Conservation (phyloP, 176 grass and related monocot species). For the Raddia guianensis region DNA sequence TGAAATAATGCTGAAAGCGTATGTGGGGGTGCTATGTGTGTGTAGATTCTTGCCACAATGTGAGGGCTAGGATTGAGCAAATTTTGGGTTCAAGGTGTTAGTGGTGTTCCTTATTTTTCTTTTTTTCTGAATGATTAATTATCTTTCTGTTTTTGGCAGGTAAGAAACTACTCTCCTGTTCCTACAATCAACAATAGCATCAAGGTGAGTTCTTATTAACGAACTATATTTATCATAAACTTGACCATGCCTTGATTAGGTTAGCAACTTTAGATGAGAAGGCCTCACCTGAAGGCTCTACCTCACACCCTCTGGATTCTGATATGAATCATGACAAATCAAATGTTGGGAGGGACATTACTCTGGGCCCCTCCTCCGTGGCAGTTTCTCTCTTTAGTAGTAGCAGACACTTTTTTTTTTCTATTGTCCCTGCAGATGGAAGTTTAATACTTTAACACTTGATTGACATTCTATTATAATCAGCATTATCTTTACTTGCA, state of each 20-base stretch:
- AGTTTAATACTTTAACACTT: not conserved
- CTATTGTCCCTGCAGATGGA: not conserved
- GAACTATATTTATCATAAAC: constrained; percentile 6
- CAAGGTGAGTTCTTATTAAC: constrained; percentile 55
- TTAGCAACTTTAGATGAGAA: not conserved
- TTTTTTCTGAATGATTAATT: constrained; percentile 5
- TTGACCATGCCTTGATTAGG: not conserved
- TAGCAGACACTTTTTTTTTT: not conserved
- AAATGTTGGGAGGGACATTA: not conserved
- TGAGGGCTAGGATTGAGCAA: no score
- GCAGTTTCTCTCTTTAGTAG: not conserved
- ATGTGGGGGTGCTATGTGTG: no score
- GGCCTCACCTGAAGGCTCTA: not conserved
- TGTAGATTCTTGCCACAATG: no score
- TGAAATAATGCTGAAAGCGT: no score
- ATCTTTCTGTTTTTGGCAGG: constrained; percentile 45
- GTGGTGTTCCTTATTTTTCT: not conserved
- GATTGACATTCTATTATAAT: not conserved
- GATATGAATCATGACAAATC: not conserved
- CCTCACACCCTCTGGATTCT: not conserved
- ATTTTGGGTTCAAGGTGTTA: no score
- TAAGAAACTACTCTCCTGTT: constrained; percentile 71
- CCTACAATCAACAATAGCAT: constrained; percentile 97
- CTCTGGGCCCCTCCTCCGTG: not conserved
- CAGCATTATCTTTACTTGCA: not conserved